These are phyloP conservation scores for Xylariomycetidae sp. DNA, from an alignment of 2,329 filamentous ascomycete species.

Conservation along the genomic window DNA sequence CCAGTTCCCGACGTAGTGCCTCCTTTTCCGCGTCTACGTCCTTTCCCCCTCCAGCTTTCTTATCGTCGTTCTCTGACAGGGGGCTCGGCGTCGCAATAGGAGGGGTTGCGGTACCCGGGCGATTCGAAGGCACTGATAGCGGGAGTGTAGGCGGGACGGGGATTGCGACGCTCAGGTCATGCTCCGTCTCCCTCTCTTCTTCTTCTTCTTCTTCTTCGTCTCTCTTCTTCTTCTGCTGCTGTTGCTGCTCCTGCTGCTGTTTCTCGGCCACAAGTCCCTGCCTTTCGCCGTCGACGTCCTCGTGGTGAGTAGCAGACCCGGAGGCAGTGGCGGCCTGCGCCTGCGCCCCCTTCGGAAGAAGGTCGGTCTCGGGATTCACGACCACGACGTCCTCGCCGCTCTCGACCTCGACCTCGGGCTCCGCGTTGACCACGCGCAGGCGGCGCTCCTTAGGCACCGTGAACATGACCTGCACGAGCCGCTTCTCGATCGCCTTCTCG, in stretches of 20 bases:
- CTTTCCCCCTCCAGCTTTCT: neutral
- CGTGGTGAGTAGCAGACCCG: too few relatives aligned
- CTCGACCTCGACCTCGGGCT: constrained; percentile 43
- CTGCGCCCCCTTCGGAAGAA: too few relatives aligned
- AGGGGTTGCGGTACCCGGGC: too few relatives aligned
- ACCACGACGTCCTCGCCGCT: constrained; percentile 38
- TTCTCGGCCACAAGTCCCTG: neutral
- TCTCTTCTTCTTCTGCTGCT: too few relatives aligned
- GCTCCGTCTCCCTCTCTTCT: too few relatives aligned
- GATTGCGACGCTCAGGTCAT: too few relatives aligned
- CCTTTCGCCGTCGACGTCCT: too few relatives aligned
- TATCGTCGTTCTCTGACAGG: neutral
- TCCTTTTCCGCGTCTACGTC: constrained; percentile 13
- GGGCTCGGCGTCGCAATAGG: too few relatives aligned
- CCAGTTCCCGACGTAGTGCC: constrained; percentile 18
- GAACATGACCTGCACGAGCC: constrained; percentile 82
- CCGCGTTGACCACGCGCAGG: constrained; percentile 84
- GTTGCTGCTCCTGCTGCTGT: neutral
- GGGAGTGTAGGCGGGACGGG: too few relatives aligned
- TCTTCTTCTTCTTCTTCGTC: too few relatives aligned
- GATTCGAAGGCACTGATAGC: too few relatives aligned
- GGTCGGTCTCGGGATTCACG: constrained; percentile 30
- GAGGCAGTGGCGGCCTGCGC: too few relatives aligned
- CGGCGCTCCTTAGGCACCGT: constrained; percentile 82
- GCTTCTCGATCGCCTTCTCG: constrained; percentile 64